Conservation (phyloP, 208 protist genomes). For the Tritrichomonas foetus region DNA sequence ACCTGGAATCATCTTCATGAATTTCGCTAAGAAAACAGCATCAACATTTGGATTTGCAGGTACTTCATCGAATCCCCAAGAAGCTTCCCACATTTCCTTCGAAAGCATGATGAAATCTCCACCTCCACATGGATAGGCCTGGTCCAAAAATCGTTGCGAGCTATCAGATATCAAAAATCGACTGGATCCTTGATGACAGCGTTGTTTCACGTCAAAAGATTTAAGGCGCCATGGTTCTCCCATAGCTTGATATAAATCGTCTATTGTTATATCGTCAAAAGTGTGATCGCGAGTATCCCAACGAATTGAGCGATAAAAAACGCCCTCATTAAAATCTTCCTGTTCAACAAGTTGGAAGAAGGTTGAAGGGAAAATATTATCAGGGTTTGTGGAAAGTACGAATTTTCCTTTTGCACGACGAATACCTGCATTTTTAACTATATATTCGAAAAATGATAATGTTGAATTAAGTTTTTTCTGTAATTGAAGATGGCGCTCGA, state of each 20-base stretch:
- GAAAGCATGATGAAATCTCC: neutral
- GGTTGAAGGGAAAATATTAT: neutral
- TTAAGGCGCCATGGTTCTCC: neutral
- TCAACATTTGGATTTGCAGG: neutral
- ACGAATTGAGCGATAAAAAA: neutral
- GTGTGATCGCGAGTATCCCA: neutral
- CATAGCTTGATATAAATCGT: neutral
- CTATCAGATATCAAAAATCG: too few species aligned
- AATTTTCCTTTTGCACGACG: neutral
- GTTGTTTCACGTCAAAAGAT: neutral
- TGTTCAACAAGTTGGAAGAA: neutral
- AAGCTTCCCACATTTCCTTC: neutral
- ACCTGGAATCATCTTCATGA: constrained; percentile 17
- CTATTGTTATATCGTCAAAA: neutral
- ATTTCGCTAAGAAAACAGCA: neutral
- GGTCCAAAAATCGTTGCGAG: neutral
- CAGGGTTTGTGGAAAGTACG: neutral
- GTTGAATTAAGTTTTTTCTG: neutral
- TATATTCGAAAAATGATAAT: neutral
- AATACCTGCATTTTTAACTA: neutral
- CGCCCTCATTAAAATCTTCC: neutral
- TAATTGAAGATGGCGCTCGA: neutral
- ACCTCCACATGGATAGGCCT: neutral
- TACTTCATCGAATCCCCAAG: neutral
- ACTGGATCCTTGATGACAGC: neutral